Conservation (phyloP, 257 asterid species). For the Forsythia viridissima region DNA sequence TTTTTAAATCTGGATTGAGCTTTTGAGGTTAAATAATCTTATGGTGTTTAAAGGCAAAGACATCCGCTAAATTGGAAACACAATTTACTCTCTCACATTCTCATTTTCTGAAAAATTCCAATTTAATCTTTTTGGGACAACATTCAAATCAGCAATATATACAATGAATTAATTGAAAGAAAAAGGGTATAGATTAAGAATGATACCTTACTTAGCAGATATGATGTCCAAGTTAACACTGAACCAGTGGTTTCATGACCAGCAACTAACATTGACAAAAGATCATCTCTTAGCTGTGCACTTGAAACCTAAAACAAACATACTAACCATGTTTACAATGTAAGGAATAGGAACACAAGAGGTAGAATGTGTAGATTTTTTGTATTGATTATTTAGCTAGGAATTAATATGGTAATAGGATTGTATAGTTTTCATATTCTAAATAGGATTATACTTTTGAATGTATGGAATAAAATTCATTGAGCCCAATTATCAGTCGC, state of each 20-base stretch:
- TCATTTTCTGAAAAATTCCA: background rate
- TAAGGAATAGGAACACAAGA: background rate
- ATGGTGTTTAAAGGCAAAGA: conserved; percentile 1
- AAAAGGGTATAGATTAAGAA: conserved; percentile 2
- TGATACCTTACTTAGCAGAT: conserved; percentile 89
- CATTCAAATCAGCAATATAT: background rate
- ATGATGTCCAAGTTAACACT: conserved; percentile 87
- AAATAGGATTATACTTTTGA: too few species aligned
- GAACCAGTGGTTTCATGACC: conserved; percentile 99
- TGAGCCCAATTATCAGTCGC: background rate
- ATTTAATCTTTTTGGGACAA: background rate
- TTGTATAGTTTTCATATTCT: too few species aligned
- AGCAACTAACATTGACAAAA: conserved; percentile 98
- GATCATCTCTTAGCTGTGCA: conserved; percentile 85
- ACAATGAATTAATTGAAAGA: background rate
- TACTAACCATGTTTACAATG: background rate
- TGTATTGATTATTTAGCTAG: too few species aligned
- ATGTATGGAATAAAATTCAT: too few species aligned
- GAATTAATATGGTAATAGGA: too few species aligned
- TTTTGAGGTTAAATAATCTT: background rate
- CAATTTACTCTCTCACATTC: background rate
- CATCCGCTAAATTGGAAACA: background rate
- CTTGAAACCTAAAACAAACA: conserved; percentile 73
- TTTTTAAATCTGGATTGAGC: background rate
- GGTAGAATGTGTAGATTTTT: too few species aligned